These are phyloP conservation scores for Mycena sp. DNA, from an alignment of 1,284 basidiomycete species.

Conservation along the genomic window DNA sequence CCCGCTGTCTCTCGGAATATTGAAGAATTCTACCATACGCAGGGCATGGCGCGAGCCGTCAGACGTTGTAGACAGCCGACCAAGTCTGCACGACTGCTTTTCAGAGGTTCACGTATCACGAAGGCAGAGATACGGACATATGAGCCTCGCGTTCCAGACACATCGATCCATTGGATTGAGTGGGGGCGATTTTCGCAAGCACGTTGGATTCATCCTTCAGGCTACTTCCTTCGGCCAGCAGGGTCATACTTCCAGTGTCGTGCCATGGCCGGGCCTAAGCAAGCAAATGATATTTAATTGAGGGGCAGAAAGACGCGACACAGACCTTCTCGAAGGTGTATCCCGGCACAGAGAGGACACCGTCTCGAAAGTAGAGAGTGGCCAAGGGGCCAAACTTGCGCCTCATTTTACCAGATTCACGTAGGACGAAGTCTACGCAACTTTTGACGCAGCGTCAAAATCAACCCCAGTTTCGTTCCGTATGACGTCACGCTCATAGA, in stretches of 20 bases:
- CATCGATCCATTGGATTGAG: conserved; percentile 75
- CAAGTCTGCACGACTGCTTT: conserved; percentile 51
- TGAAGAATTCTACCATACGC: conserved; percentile 70
- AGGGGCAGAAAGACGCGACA: conserved; percentile 4
- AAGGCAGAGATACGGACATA: conserved; percentile 55
- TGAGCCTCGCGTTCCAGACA: conserved; percentile 76
- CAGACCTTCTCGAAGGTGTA: conserved; percentile 74
- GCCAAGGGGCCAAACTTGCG: conserved; percentile 59
- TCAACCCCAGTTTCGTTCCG: too few relatives aligned
- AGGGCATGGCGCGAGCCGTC: conserved; percentile 63
- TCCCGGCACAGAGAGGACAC: conserved; percentile 68
- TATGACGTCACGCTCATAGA: too few relatives aligned
- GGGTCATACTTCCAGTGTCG: conserved; percentile 75
- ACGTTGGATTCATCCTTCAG: conserved; percentile 74
- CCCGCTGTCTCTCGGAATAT: conserved; percentile 67
- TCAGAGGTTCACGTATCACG: background rate
- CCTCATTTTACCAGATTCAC: too few relatives aligned
- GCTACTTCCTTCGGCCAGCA: conserved; percentile 71
- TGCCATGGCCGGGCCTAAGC: conserved; percentile 68
- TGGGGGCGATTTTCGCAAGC: conserved; percentile 75
- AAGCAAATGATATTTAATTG: conserved; percentile 4
- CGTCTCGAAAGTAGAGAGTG: conserved; percentile 60
- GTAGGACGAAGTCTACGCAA: too few relatives aligned
- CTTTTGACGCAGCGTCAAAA: too few relatives aligned
- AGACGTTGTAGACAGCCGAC: conserved; percentile 57